A percentile compares a stretch with the other conserved stretches of the same genome.
phyloP scores from a whole-genome alignment of 805 yeast genomes.

The Wickerhamomyces bisporus region DNA sequence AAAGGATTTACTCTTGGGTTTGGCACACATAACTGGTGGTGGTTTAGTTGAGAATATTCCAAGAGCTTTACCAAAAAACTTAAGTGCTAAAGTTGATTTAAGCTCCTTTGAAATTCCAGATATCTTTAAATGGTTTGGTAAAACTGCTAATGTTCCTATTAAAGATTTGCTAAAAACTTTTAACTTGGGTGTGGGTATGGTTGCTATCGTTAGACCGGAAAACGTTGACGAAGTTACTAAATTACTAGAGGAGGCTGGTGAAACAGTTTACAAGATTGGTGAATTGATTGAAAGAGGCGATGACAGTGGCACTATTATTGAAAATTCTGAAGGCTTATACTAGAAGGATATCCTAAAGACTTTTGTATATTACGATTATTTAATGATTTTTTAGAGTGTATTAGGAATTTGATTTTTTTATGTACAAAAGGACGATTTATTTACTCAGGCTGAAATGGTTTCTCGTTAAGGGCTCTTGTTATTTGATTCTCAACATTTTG shows the following conservation, averaged over 20 bases:
- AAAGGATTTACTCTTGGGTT: conserved; percentile 68
- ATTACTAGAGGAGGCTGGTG: conserved; percentile 60
- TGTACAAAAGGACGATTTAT: too few species aligned
- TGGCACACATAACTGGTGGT: conserved; percentile 98
- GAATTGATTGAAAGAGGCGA: conserved; percentile 42
- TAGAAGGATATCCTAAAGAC: neutral
- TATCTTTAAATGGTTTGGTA: conserved; percentile 92
- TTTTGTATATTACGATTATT: neutral
- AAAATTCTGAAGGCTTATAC: conserved; percentile 30
- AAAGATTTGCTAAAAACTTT: conserved; percentile 84
- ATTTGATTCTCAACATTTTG: conserved; percentile 49
- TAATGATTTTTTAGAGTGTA: neutral
- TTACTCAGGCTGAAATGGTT: conserved; percentile 30
- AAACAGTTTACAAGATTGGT: conserved; percentile 71
- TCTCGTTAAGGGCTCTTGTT: conserved; percentile 30
- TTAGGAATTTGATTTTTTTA: too few species aligned
- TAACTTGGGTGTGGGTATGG: conserved; percentile 97
- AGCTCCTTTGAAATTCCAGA: conserved; percentile 78
- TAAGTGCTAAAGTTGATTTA: conserved; percentile 80
- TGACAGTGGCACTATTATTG: conserved; percentile 48
- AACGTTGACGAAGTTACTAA: conserved; percentile 54
- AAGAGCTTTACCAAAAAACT: conserved; percentile 77
- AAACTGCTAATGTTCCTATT: conserved; percentile 84
- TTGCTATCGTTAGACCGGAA: conserved; percentile 68
- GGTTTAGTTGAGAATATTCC: conserved; percentile 96